Base-by-base conservation (phyloP, 2,329 filamentous ascomycete species). In the Dothiorella sarmentorum region DNA sequence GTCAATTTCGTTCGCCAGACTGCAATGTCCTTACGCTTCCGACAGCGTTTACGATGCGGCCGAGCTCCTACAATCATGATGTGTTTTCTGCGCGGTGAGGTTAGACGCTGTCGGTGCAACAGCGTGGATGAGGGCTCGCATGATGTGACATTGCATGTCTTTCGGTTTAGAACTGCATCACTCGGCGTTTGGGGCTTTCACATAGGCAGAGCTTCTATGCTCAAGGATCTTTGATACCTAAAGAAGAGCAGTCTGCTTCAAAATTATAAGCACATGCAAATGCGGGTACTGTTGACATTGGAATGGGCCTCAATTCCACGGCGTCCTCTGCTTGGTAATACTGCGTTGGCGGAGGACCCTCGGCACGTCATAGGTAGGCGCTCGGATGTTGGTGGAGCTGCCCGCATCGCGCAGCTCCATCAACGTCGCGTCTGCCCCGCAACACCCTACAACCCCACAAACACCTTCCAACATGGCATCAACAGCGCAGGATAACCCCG, bases 381-480 rank as follows among this genome's bases (percentile, higher is more conserved):
- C 49, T 40, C 20, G 49, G 49, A 53, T 53, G 33, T 26, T 13
- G 22, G 22, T 37, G 33, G 24, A 53, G 49, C 35, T 53, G 33
- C 33, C 52, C 17, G 26, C 51, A 22, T n/a, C 52, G 27, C 40
- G 52, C 43, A 56, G 52, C 52, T 56, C 38, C 52, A 35, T 17
- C 37, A 42, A 51, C 43, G 7, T 17, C 49, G 47, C 42, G 27
- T 37, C 27, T 27, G 37, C 44, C 38, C 22, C 35, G 20, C 53
- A 43, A 58, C 37, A 13, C 43, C 15, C 45, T 7, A 26, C 52
- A 27, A 15, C 18, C 58, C 58, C 62, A 10, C 35, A 6, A 7
- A 15, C 26, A 27, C 2, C 20, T 27, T 58, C 15, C 59, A 64
- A 33, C 51, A 73, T 73, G 70, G 65, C 68, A 7, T 62, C 62